Conservation (phyloP, 106 monocot species). For the Dendrobium huoshanense region DNA sequence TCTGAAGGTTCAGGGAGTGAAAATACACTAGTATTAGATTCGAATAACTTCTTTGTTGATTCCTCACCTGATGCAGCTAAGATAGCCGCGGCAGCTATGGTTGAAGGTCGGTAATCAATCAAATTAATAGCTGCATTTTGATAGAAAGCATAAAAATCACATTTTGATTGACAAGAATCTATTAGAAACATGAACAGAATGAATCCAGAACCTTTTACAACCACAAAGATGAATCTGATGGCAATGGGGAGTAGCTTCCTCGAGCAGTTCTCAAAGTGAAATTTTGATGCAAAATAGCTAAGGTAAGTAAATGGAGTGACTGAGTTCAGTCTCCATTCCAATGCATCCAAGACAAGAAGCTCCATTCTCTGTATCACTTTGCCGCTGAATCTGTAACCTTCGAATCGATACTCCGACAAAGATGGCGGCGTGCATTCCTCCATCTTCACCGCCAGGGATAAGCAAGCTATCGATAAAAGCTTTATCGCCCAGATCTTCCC, state of each 20-base stretch:
- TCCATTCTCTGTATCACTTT: constrained; percentile 60
- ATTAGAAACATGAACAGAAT: not conserved
- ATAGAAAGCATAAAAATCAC: not conserved
- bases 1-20: constrained; percentile 11
- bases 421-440: constrained; percentile 49
- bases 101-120: constrained; percentile 31
- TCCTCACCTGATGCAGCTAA: constrained; percentile 27
- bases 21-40: constrained; percentile 22
- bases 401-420: constrained; percentile 37
- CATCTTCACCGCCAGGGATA: constrained; percentile 80
- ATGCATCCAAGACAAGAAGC: constrained; percentile 63
- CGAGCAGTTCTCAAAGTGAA: constrained; percentile 9
- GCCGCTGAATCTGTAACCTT: constrained; percentile 35
- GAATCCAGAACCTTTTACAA: constrained; percentile 35
- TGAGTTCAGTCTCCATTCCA: constrained; percentile 67
- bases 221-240: constrained; percentile 29
- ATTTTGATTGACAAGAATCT: not conserved
- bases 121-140: constrained; percentile 31
- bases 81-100: constrained; percentile 32
- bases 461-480: constrained; percentile 41
- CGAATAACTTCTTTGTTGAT: constrained; percentile 24
- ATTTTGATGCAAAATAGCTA: constrained; percentile 42
- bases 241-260: constrained; percentile 33
- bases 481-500: constrained; percentile 40
- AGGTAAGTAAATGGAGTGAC: constrained; percentile 75